These are phyloP conservation scores for Neonectria punicea DNA, from an alignment of 2,329 filamentous ascomycete genomes.

Conservation along the genomic window DNA sequence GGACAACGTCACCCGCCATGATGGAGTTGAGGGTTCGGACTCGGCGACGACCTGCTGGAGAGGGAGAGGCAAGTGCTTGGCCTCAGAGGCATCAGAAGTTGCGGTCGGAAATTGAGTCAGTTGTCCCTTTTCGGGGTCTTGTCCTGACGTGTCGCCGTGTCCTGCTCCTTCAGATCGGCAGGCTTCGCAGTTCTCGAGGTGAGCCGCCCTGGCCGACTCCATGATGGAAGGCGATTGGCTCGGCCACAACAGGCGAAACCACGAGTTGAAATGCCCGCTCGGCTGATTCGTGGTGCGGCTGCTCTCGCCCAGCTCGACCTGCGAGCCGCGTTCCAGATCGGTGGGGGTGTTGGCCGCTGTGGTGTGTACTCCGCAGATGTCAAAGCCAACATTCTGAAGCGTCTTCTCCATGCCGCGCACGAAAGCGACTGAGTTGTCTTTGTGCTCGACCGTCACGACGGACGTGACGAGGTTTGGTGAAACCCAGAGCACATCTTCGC, in stretches of 20 bases:
- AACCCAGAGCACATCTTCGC: slow-evolving; percentile 64
- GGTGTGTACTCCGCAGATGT: slow-evolving; percentile 62
- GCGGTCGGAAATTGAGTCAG: slow-evolving; percentile 23
- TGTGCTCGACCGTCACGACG: slow-evolving; percentile 71
- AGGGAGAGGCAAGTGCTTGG: slow-evolving; percentile 21
- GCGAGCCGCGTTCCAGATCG: slow-evolving; percentile 40
- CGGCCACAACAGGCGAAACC: slow-evolving; percentile 47
- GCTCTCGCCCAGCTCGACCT: slow-evolving; percentile 37
- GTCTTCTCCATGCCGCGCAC: slow-evolving; percentile 57
- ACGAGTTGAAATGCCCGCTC: slow-evolving; percentile 42
- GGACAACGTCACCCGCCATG: slow-evolving; percentile 64
- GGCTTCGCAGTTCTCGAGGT: slow-evolving; percentile 52
- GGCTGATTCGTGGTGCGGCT: slow-evolving; percentile 34
- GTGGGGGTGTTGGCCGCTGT: slow-evolving; percentile 47
- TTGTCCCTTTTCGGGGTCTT: slow-evolving; percentile 20
- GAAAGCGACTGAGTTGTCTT: slow-evolving; percentile 52
- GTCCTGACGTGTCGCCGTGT: not conserved
- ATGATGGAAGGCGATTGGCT: slow-evolving; percentile 37
- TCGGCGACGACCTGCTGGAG: slow-evolving; percentile 39
- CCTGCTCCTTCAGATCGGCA: slow-evolving; percentile 41
- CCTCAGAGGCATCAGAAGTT: slow-evolving; percentile 18
- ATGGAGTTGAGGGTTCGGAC: slow-evolving; percentile 18
- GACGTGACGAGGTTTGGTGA: slow-evolving; percentile 79
- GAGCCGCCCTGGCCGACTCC: slow-evolving; percentile 43
- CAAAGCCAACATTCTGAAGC: slow-evolving; percentile 68